A percentile compares a stretch with the other conserved stretches of the same genome.
These are phyloP conservation scores for Huntiella bhutanensis DNA, from an alignment of 2,329 filamentous ascomycete genomes.

Conservation along the genomic window DNA sequence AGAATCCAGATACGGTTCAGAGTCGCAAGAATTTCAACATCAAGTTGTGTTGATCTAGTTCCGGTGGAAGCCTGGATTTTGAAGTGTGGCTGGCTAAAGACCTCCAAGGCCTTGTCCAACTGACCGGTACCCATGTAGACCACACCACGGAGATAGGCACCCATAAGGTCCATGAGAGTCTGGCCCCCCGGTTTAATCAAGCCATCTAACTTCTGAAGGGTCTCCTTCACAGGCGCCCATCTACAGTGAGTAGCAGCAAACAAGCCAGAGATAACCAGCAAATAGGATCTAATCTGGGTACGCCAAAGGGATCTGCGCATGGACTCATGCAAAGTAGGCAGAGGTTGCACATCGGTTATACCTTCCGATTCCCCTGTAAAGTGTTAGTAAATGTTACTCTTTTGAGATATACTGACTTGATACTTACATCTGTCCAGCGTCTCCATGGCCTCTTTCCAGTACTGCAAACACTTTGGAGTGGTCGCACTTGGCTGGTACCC, in stretches of 20 bases:
- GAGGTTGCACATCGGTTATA: slow-evolving; percentile 6
- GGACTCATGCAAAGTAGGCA: slow-evolving; percentile 28
- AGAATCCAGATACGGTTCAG: slow-evolving; percentile 58
- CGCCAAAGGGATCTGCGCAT: slow-evolving; percentile 45
- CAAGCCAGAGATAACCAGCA: slow-evolving; percentile 53
- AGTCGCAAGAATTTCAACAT: slow-evolving; percentile 45
- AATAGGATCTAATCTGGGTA: slow-evolving; percentile 44
- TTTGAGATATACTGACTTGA: slow-evolving; percentile 12
- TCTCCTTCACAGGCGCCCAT: slow-evolving; percentile 44
- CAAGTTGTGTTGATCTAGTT: slow-evolving; percentile 34
- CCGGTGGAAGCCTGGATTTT: slow-evolving; percentile 26
- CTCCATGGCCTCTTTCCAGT: slow-evolving; percentile 25
- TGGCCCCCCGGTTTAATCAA: slow-evolving; percentile 23
- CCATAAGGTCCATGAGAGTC: slow-evolving; percentile 28
- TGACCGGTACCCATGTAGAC: slow-evolving; percentile 62
- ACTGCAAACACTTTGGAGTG: slow-evolving; percentile 20
- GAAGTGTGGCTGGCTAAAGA: slow-evolving; percentile 47
- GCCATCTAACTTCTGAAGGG: slow-evolving; percentile 32
- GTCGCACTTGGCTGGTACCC: slow-evolving; percentile 21
- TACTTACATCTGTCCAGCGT: slow-evolving; percentile 29
- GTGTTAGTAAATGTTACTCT: slow-evolving; percentile 2
- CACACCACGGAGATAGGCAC: slow-evolving; percentile 54
- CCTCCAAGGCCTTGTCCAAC: slow-evolving; percentile 43
- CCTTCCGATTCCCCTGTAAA: slow-evolving; percentile 12
- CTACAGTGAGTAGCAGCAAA: slow-evolving; percentile 51